Evolutionary conservation across 345 rosid species (phyloP).

Genomic region (Syzygium oleosum): DNA sequence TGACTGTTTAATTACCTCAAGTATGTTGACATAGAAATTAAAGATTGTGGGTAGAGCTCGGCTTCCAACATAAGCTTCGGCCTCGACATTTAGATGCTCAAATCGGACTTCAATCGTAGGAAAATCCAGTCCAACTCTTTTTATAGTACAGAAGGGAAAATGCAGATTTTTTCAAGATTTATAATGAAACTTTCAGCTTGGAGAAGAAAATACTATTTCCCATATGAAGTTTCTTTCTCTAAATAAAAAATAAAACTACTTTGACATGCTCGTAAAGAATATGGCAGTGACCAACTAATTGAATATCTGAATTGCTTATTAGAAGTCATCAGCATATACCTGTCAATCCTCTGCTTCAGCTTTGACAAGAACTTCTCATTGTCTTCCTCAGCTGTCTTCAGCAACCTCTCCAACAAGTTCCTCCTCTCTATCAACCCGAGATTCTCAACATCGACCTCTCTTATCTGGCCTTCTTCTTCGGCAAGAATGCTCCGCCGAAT

Average conservation of each 20-base stretch:
- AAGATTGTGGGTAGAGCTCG: slow-evolving; percentile 53
- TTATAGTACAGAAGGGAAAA: neutral
- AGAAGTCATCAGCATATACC: slow-evolving; percentile 21
- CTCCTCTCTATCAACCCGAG: slow-evolving; percentile 59
- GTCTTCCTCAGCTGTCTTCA: slow-evolving; percentile 66
- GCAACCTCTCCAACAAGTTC: slow-evolving; percentile 61
- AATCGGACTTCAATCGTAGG: slow-evolving; percentile 87
- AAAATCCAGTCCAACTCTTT: slow-evolving; percentile 76
- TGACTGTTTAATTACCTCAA: slow-evolving; percentile 27
- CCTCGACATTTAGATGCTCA: slow-evolving; percentile 55
- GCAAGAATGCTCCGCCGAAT: slow-evolving; percentile 56
- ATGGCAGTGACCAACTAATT: neutral
- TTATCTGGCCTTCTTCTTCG: slow-evolving; percentile 29
- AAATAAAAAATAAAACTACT: neutral
- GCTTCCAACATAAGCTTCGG: slow-evolving; percentile 52
- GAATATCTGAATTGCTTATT: neutral
- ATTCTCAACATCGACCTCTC: slow-evolving; percentile 51
- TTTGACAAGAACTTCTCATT: slow-evolving; percentile 73
- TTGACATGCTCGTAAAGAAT: neutral
- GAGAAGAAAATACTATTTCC: neutral
- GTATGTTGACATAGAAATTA: slow-evolving; percentile 30
- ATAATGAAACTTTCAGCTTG: neutral
- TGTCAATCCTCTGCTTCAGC: slow-evolving; percentile 66
- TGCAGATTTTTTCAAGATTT: neutral
- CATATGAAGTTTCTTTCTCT: neutral